These are phyloP conservation scores for Geotrichum histeridarum DNA, from an alignment of 1,139 yeast genomes.

Conservation along the genomic window DNA sequence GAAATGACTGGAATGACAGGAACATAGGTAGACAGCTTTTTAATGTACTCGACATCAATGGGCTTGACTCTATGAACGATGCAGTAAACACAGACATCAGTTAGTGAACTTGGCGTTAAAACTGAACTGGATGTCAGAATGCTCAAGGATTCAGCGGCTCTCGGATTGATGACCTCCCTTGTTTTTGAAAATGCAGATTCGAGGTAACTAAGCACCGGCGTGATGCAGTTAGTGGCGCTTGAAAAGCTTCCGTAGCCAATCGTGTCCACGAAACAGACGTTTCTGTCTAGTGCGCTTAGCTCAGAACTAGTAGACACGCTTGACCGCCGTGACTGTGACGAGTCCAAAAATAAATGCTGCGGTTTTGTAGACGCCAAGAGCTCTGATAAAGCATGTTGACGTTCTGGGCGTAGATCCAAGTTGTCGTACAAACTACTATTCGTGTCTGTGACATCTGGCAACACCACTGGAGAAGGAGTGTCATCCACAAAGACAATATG, in stretches of 20 bases:
- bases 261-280: slow-evolving; percentile 31
- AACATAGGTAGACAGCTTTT: slow-evolving; percentile 24
- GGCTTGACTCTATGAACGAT: slow-evolving; percentile 24
- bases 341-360: background rate
- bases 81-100: slow-evolving; percentile 33
- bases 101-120: slow-evolving; percentile 30
- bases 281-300: slow-evolving; percentile 27
- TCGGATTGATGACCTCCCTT: slow-evolving; percentile 29
- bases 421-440: background rate
- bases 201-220: slow-evolving; percentile 26
- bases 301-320: slow-evolving; percentile 26
- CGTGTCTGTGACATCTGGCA: slow-evolving; percentile 13
- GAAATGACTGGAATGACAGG: slow-evolving; percentile 34
- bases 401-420: background rate
- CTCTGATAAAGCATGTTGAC: slow-evolving; percentile 2
- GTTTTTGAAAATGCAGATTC: slow-evolving; percentile 30
- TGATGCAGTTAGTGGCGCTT: slow-evolving; percentile 23
- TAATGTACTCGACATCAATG: slow-evolving; percentile 29
- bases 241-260: slow-evolving; percentile 24
- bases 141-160: slow-evolving; percentile 23
- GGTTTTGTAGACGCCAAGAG: slow-evolving; percentile 7
- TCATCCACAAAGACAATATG: slow-evolving; percentile 31
- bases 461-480: slow-evolving; percentile 4
- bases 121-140: slow-evolving; percentile 30
- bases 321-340: slow-evolving; percentile 26